A percentile compares a stretch with the other conserved stretches of the same genome.
These are phyloP conservation scores for Ogataea siamensis DNA, from an alignment of 805 yeast species.

Conservation along the genomic window DNA sequence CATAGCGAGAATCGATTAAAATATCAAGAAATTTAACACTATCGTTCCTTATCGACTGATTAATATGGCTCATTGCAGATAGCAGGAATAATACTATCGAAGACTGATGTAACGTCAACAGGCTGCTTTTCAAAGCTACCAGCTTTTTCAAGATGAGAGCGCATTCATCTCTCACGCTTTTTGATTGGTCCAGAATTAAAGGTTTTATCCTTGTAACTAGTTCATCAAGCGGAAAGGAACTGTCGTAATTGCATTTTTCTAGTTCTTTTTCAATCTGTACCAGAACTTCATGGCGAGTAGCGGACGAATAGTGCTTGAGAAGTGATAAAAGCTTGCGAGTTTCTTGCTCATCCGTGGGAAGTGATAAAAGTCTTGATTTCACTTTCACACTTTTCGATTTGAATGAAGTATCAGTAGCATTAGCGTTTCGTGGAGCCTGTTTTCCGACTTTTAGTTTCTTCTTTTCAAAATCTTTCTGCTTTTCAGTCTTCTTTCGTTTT, in stretches of 20 bases:
- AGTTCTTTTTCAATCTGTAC: constrained; percentile 36
- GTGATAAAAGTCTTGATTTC: constrained; percentile 35
- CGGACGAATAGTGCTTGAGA: constrained; percentile 68
- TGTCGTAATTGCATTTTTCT: constrained; percentile 10
- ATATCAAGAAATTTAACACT: constrained; percentile 66
- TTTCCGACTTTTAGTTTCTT: constrained; percentile 88
- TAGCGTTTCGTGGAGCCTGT: constrained; percentile 63
- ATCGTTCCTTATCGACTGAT: constrained; percentile 69
- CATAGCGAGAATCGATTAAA: constrained; percentile 51
- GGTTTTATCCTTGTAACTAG: constrained; percentile 59
- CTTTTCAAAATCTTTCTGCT: constrained; percentile 72
- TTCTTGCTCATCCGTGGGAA: constrained; percentile 41
- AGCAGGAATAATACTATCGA: constrained; percentile 69
- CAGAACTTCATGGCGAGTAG: constrained; percentile 71
- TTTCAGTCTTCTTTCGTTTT: constrained; percentile 54
- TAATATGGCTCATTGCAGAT: constrained; percentile 92
- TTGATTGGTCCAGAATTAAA: constrained; percentile 63
- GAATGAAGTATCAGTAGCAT: constrained; percentile 84
- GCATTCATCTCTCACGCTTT: constrained; percentile 59
- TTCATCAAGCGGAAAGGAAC: constrained; percentile 48
- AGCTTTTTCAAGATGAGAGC: constrained; percentile 47
- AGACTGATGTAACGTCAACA: constrained; percentile 60
- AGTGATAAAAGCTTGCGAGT: constrained; percentile 62
- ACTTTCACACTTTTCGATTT: constrained; percentile 55
- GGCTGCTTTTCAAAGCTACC: constrained; percentile 48